Conservation (phyloP, 164 flowering plant genomes). For the Pachysandra terminalis region DNA sequence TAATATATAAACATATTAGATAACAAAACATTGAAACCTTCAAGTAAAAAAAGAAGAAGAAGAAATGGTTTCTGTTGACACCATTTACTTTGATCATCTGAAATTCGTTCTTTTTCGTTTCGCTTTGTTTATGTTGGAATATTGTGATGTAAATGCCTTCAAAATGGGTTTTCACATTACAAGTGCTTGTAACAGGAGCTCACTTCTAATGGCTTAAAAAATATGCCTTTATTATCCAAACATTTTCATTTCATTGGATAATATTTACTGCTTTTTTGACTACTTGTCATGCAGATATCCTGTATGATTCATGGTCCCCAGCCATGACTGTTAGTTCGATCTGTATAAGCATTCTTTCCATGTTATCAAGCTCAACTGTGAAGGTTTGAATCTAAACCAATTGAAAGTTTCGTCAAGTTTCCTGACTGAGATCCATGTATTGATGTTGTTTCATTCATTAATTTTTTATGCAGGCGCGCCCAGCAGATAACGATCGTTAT, state of each 20-base stretch:
- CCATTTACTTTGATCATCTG: no score
- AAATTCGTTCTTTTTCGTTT: no score
- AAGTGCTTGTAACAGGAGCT: not conserved
- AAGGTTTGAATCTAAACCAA: conserved; percentile 53
- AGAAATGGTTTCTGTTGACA: no score
- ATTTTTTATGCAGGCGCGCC: conserved; percentile 45
- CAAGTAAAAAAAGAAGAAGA: no score
- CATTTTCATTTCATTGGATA: not conserved
- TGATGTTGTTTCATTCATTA: no score
- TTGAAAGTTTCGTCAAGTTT: no score
- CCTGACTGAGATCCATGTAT: no score
- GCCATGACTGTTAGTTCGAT: conserved; percentile 97
- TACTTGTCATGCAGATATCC: conserved; percentile 50
- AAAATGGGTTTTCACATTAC: no score
- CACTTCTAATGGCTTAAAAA: not conserved
- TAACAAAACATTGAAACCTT: no score
- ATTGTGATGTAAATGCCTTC: no score
- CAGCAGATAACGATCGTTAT: conserved; percentile 56
- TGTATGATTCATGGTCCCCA: conserved; percentile 97
- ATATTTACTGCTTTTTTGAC: not conserved
- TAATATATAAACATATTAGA: no score
- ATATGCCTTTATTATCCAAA: not conserved
- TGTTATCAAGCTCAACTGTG: conserved; percentile 87
- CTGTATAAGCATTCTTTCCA: conserved; percentile 96
- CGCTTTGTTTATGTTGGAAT: no score